Percentiles rank a stretch among this genome's conserved stretches.
These are phyloP conservation scores for Epipyxis sp. DNA, from an alignment of 108 stramenopile genomes.

Conservation along the genomic window DNA sequence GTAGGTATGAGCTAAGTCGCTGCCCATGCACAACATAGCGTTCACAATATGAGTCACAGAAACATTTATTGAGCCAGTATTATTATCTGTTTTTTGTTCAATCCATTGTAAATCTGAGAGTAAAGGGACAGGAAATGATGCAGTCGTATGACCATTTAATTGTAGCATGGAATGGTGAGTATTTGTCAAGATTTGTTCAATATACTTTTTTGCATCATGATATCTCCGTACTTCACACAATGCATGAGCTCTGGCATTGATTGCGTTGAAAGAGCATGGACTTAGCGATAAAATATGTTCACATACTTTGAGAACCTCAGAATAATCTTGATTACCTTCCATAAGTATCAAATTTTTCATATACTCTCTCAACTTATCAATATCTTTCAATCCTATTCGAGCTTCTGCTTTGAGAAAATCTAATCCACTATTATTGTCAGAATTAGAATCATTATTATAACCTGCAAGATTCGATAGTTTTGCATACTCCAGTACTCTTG, in stretches of 20 bases:
- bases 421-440: too few species aligned
- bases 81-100: neutral
- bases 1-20: neutral
- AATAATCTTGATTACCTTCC: neutral
- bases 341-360: neutral
- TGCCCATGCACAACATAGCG: neutral
- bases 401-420: neutral
- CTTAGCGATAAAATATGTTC: neutral
- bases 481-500: neutral
- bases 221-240: constrained; percentile 6
- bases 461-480: neutral
- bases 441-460: too few species aligned
- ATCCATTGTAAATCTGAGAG: neutral
- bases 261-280: neutral
- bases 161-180: neutral
- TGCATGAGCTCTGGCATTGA: neutral
- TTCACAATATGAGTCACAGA: too few species aligned
- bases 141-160: neutral
- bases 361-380: neutral
- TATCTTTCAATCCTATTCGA: neutral
- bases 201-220: constrained; percentile 13
- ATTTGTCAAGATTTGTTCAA: neutral
- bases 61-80: too few species aligned
- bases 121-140: neutral
- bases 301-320: neutral